These are phyloP conservation scores for Auxenochlorella protothecoides DNA, from an alignment of 139 green algal genomes.

Conservation along the genomic window DNA sequence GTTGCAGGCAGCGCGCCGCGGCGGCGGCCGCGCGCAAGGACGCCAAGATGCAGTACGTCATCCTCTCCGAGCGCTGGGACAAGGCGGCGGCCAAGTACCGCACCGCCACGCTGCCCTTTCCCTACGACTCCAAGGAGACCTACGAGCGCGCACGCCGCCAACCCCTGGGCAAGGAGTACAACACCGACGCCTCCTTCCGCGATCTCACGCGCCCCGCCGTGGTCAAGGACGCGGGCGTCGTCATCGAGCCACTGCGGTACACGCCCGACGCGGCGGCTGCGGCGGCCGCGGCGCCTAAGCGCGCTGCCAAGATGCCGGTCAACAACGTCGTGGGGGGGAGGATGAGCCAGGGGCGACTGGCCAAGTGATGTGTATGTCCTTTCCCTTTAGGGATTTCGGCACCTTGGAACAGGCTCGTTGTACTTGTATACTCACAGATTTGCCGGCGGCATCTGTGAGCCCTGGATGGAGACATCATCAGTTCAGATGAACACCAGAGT, in stretches of 20 bases:
- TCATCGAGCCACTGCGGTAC: slow-evolving; percentile 62
- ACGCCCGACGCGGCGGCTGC: not conserved
- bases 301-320: too few relatives aligned
- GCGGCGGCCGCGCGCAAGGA: slow-evolving; percentile 57
- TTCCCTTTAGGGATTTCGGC: too few relatives aligned
- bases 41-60: slow-evolving; percentile 64
- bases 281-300: too few relatives aligned
- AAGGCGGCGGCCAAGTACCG: slow-evolving; percentile 70
- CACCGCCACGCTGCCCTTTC: slow-evolving; percentile 59
- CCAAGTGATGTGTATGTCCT: too few relatives aligned
- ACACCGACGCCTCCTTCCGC: slow-evolving; percentile 61
- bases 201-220: slow-evolving; percentile 72
- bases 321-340: too few relatives aligned
- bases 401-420: too few relatives aligned
- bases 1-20: slow-evolving; percentile 31
- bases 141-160: slow-evolving; percentile 66
- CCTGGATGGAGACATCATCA: too few relatives aligned
- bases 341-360: too few relatives aligned
- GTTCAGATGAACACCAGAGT: too few relatives aligned
- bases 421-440: too few relatives aligned
- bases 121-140: slow-evolving; percentile 42
- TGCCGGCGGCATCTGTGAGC: too few relatives aligned
- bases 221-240: slow-evolving; percentile 61
- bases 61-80: slow-evolving; percentile 84
- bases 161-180: slow-evolving; percentile 82